A percentile compares a stretch with the other conserved stretches of the same genome.
Evolutionary conservation across 345 rosid species (phyloP).

Genomic region (Camelina neglecta): DNA sequence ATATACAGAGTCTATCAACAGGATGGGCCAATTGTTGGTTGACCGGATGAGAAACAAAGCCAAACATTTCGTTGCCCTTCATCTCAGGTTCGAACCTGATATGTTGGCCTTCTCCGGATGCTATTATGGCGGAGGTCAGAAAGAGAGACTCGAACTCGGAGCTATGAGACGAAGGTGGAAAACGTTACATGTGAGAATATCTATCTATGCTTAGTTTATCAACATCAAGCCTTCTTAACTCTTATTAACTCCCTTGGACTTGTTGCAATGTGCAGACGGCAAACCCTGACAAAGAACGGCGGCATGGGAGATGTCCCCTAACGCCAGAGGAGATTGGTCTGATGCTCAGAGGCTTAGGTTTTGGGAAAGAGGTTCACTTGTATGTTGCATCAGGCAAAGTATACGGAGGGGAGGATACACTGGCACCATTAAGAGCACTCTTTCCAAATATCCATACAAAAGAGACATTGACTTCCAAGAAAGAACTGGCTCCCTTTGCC

Average conservation of each 20-base stretch:
- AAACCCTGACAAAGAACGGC: constrained; percentile 77
- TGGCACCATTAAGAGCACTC: constrained; percentile 77
- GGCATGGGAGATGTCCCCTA: constrained; percentile 88
- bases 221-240: background rate
- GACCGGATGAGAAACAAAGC: constrained; percentile 73
- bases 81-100: constrained; percentile 94
- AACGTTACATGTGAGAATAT: constrained; percentile 69
- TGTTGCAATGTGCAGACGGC: constrained; percentile 52
- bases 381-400: constrained; percentile 95
- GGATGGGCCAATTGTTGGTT: constrained; percentile 68
- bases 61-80: constrained; percentile 78
- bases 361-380: constrained; percentile 77
- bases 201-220: background rate
- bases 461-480: constrained; percentile 72
- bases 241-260: background rate
- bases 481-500: constrained; percentile 73
- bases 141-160: constrained; percentile 76
- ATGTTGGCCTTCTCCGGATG: constrained; percentile 99
- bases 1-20: constrained; percentile 66
- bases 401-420: constrained; percentile 82
- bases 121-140: constrained; percentile 87
- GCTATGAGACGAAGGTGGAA: constrained; percentile 86
- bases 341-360: constrained; percentile 88
- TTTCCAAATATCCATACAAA: constrained; percentile 90
- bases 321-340: constrained; percentile 93